These are phyloP conservation scores for Xylariaceae sp. DNA, from an alignment of 2,329 filamentous ascomycete species.

Conservation along the genomic window DNA sequence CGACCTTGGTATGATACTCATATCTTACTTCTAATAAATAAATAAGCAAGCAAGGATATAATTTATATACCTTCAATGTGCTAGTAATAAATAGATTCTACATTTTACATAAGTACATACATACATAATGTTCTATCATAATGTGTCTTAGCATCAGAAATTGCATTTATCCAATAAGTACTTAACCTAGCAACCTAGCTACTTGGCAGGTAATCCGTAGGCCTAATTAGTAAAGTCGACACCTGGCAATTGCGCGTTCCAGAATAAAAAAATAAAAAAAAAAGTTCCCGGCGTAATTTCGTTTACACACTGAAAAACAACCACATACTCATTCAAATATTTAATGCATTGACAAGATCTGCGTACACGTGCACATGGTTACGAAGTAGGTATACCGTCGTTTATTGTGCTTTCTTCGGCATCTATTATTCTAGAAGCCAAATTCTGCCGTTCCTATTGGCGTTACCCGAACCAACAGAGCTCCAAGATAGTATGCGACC, in stretches of 20 bases:
- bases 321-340: not conserved
- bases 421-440: slow-evolving; percentile 2
- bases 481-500: slow-evolving; percentile 43
- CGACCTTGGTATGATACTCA: too few relatives aligned
- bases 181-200: too few relatives aligned
- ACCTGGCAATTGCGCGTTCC: slow-evolving; percentile 24
- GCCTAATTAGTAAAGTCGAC: slow-evolving; percentile 14
- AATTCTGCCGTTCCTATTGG: not conserved
- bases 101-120: too few relatives aligned
- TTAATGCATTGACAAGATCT: not conserved
- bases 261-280: slow-evolving; percentile 7
- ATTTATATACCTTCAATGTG: too few relatives aligned
- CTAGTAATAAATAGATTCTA: too few relatives aligned
- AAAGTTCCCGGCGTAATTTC: not conserved
- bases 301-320: not conserved
- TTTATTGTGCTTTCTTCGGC: slow-evolving; percentile 16
- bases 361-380: not conserved
- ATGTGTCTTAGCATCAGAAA: too few relatives aligned
- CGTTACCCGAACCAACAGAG: not conserved
- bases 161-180: too few relatives aligned
- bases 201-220: too few relatives aligned
- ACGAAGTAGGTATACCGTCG: not conserved
- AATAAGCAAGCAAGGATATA: too few relatives aligned
- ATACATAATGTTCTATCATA: too few relatives aligned
- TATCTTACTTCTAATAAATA: too few relatives aligned